A percentile compares a stretch with the other conserved stretches of the same genome.
Evolutionary conservation across 108 stramenopile species (phyloP).

Genomic region (Licmophora abbreviata): DNA sequence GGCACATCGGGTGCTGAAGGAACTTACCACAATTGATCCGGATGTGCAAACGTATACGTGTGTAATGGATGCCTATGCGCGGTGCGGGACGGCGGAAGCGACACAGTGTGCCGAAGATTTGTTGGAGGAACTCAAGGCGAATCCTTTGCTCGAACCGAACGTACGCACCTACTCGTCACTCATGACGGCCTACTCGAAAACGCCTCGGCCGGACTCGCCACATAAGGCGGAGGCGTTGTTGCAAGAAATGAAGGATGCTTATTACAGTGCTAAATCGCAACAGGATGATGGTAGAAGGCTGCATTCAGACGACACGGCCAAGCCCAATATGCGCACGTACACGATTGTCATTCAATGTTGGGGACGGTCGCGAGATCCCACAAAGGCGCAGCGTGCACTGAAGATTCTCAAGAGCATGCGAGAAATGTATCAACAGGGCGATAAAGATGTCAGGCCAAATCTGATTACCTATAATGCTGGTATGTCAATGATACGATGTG

Average conservation of each 20-base stretch:
- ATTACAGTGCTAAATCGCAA: conserved; percentile 4
- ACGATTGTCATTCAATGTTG: conserved; percentile 40
- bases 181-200: conserved; percentile 30
- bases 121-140: conserved; percentile 31
- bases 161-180: conserved; percentile 24
- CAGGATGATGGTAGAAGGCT: conserved; percentile 1
- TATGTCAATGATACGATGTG: background rate
- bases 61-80: conserved; percentile 45
- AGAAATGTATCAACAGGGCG: conserved; percentile 24
- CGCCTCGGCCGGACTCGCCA: conserved; percentile 14
- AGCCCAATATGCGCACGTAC: conserved; percentile 39
- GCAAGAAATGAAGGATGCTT: conserved; percentile 18
- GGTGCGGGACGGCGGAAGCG: conserved; percentile 22
- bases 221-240: conserved; percentile 20
- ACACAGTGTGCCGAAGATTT: conserved; percentile 27
- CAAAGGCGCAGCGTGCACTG: conserved; percentile 26
- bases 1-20: conserved; percentile 19
- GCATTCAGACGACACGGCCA: conserved; percentile 14
- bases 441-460: conserved; percentile 20
- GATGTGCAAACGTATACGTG: conserved; percentile 45
- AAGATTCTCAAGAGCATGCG: conserved; percentile 48
- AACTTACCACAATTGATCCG: conserved; percentile 25
- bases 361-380: conserved; percentile 13
- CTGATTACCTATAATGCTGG: conserved; percentile 30
- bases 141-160: conserved; percentile 24